Percentiles rank a stretch among this genome's conserved stretches.
These are phyloP conservation scores for Fusarium avenaceum DNA, from an alignment of 2,329 filamentous ascomycete genomes.

Conservation along the genomic window DNA sequence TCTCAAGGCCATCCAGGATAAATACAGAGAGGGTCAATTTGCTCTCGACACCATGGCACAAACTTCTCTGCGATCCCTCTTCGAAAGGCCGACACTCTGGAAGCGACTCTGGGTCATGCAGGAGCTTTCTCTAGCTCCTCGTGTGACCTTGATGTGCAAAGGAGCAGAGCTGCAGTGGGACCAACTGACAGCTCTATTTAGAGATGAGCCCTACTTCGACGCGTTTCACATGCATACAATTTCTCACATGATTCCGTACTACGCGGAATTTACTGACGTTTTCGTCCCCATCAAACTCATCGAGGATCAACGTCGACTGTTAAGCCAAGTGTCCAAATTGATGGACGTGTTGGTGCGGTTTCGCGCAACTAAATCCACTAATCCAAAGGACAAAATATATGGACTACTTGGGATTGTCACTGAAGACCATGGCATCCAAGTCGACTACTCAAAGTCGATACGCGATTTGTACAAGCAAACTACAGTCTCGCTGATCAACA, in stretches of 20 bases:
- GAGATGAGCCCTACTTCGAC: conserved; percentile 31
- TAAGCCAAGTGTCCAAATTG: not conserved
- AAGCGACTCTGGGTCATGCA: conserved; percentile 30
- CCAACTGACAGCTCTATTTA: conserved; percentile 1
- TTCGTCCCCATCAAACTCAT: conserved; percentile 19
- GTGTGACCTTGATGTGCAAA: conserved; percentile 8
- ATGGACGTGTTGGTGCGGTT: conserved; percentile 24
- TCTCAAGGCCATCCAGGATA: conserved; percentile 2
- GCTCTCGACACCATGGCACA: fast-evolving
- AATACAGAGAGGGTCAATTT: fast-evolving
- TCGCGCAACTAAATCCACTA: conserved; percentile 1
- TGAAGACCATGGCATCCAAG: conserved; percentile 15
- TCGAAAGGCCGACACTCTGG: conserved; percentile 1
- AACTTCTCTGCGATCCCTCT: not conserved
- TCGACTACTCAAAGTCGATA: conserved; percentile 19
- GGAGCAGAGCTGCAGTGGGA: conserved; percentile 15
- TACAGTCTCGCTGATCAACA: conserved; percentile 10
- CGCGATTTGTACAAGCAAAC: not conserved
- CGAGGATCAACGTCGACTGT: conserved; percentile 15
- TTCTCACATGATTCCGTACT: not conserved
- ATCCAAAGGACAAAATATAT: conserved; percentile 26
- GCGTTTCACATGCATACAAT: conserved; percentile 13
- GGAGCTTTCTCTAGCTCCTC: conserved; percentile 22
- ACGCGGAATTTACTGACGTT: not conserved
- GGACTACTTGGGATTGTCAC: conserved; percentile 22